These are phyloP conservation scores for Fusarium musae DNA, from an alignment of 2,329 filamentous ascomycete species.

Conservation along the genomic window DNA sequence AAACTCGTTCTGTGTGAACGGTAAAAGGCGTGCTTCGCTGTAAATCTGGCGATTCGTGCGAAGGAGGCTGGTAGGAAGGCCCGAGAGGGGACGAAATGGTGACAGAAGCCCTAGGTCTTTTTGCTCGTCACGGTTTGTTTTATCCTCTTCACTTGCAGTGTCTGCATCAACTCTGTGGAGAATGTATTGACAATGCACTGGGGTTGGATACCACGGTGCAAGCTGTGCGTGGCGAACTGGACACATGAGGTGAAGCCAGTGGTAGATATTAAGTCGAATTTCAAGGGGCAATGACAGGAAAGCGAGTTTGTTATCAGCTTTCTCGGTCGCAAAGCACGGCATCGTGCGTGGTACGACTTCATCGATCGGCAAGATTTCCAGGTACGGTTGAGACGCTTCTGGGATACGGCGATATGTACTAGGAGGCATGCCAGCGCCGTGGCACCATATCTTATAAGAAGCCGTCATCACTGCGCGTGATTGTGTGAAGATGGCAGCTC, in stretches of 20 bases:
- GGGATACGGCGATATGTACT: background rate
- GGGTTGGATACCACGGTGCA: constrained; percentile 54
- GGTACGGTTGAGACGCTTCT: background rate
- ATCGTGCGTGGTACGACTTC: constrained; percentile 14
- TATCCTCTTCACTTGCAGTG: background rate
- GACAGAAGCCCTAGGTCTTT: constrained; percentile 41
- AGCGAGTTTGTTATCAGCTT: background rate
- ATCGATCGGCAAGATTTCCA: constrained; percentile 14
- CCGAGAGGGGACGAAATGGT: constrained; percentile 51
- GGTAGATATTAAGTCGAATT: constrained; percentile 60
- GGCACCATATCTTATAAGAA: constrained; percentile 29
- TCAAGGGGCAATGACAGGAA: constrained; percentile 55
- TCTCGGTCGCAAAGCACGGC: constrained; percentile 4
- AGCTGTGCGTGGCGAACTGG: constrained; percentile 53
- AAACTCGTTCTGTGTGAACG: constrained; percentile 58
- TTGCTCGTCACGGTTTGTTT: background rate
- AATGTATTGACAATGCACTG: constrained; percentile 48
- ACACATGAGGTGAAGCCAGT: constrained; percentile 53
- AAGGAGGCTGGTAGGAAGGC: constrained; percentile 56
- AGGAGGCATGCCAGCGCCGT: constrained; percentile 20
- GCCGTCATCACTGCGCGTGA: constrained; percentile 3
- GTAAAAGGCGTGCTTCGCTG: constrained; percentile 53
- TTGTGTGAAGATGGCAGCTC: background rate
- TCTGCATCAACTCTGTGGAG: constrained; percentile 34
- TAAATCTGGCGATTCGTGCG: constrained; percentile 54